Evolutionary conservation across 495 filamentous ascomycete species (phyloP), one percentile per base, ranked within the genome.

Genomic region (Neurospora tetrasperma): DNA sequence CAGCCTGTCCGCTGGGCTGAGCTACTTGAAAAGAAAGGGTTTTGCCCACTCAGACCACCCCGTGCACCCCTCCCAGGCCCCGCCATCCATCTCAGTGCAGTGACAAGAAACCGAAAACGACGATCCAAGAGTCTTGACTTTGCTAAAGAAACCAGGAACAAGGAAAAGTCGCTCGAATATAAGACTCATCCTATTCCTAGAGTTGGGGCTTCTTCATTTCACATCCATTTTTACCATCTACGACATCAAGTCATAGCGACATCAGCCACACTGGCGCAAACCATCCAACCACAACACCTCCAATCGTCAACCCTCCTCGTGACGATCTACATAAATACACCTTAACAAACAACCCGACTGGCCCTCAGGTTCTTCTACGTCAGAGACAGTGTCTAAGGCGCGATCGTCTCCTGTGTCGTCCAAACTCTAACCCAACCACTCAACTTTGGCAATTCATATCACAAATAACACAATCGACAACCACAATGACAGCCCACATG

Each of bases 401-500:
- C 54, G 12, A 35, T 62, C 54, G 20, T 54, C 5, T n/a, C 20
- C n/a, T 31, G 23, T 59, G 12, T 62, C 54, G 23, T 59, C 48
- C 16, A 31, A 16, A 31, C 2, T 31, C 31, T 59, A 12, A 59
- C 48, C 8, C 12, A 59, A 48, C 44, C 48, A 59, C 10, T 18
- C 20, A 20, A 9, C 7, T 5, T 48, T 48, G 3, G n/a, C 8
- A 11, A n/a, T 14, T 9, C 39, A 70, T 5, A 12, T 44, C 20
- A 42, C 18, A 38, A 31, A 9, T 16, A n/a, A 35, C 44, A 31
- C 62, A 48, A 54, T 59, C 40, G 59, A n/a, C 44, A 0, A 54
- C 14, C 39, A 78, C 74, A 69, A 82, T 82, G 82, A 78, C 81
- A 54, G 72, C 73, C 20, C 69, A 80, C 66, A 71, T 84, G 69